Evolutionary conservation across 345 rosid genomes (phyloP).

Genomic region (Erysimum cheiranthoides): DNA sequence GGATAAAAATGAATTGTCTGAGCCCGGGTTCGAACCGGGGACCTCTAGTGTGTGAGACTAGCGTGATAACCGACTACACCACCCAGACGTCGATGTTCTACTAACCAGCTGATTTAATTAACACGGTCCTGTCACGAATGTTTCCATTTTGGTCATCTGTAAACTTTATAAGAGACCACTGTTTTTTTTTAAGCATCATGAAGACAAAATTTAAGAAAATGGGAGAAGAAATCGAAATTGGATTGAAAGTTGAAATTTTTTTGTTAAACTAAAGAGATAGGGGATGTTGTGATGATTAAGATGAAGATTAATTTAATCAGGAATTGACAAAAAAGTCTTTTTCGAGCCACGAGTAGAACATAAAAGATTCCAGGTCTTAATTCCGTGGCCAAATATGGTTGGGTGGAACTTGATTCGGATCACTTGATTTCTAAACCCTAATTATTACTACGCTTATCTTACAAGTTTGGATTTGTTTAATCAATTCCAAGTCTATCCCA

Average conservation of each 20-base stretch:
- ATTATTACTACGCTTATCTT: conserved; percentile 21
- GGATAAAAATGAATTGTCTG: conserved; percentile 41
- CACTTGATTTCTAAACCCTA: conserved; percentile 20
- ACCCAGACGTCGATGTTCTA: conserved; percentile 30
- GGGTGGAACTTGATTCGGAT: conserved; percentile 14
- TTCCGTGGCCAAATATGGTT: conserved; percentile 32
- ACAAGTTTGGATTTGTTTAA: conserved; percentile 16
- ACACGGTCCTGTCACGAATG: no score
- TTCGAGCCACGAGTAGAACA: conserved; percentile 35
- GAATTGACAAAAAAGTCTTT: conserved; percentile 22
- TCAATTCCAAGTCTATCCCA: conserved; percentile 4
- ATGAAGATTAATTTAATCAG: conserved; percentile 4
- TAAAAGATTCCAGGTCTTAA: conserved; percentile 2
- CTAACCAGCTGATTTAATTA: no score
- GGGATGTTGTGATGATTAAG: conserved; percentile 21
- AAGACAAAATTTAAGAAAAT: not conserved
- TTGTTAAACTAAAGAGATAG: not conserved
- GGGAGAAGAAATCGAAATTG: conserved; percentile 33
- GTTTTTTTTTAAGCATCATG: not conserved
- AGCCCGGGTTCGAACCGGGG: conserved; percentile 82
- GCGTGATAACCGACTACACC: conserved; percentile 67
- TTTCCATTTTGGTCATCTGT: not conserved
- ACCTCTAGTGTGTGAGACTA: conserved; percentile 90
- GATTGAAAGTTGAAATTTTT: conserved; percentile 16
- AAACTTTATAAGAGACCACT: not conserved